A percentile compares a stretch with the other conserved stretches of the same genome.
Evolutionary conservation across 176 grass and related monocot genomes (phyloP).

Genomic region (Carex littledalei): DNA sequence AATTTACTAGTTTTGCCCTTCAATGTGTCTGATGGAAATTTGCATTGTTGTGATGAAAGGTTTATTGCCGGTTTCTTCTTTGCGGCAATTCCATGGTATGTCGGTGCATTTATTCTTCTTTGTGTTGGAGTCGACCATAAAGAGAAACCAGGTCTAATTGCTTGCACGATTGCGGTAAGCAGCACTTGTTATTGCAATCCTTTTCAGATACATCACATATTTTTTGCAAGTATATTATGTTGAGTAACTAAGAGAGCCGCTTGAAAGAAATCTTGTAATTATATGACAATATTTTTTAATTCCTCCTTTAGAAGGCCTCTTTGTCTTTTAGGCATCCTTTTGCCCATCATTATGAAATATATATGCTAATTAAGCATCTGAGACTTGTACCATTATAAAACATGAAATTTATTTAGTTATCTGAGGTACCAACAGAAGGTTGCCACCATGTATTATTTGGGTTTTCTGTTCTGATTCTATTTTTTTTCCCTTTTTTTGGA

Average conservation of each 20-base stretch:
- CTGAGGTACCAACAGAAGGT: not conserved
- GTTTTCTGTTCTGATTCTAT: not conserved
- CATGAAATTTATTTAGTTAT: not conserved
- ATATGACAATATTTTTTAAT: not conserved
- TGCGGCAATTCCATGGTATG: slow-evolving; percentile 90
- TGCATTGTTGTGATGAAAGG: slow-evolving; percentile 31
- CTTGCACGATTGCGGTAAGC: slow-evolving; percentile 84
- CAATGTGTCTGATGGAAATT: not conserved
- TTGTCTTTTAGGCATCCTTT: not conserved
- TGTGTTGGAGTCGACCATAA: slow-evolving; percentile 75
- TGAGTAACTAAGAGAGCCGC: not conserved
- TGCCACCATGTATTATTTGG: not conserved
- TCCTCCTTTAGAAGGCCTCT: not conserved
- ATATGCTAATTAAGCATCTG: not conserved
- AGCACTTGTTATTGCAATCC: slow-evolving; percentile 1
- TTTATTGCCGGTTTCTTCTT: slow-evolving; percentile 83
- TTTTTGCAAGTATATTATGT: not conserved
- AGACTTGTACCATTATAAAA: not conserved
- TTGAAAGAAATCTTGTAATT: not conserved
- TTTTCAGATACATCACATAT: slow-evolving; percentile 5
- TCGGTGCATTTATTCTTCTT: slow-evolving; percentile 76
- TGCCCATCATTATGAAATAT: not conserved
- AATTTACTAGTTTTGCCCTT: not conserved
- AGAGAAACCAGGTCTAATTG: slow-evolving; percentile 89
- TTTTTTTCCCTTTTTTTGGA: not conserved